phyloP scores from a whole-genome alignment of 805 yeast species.

The Saccharomycopsis schoenii region DNA sequence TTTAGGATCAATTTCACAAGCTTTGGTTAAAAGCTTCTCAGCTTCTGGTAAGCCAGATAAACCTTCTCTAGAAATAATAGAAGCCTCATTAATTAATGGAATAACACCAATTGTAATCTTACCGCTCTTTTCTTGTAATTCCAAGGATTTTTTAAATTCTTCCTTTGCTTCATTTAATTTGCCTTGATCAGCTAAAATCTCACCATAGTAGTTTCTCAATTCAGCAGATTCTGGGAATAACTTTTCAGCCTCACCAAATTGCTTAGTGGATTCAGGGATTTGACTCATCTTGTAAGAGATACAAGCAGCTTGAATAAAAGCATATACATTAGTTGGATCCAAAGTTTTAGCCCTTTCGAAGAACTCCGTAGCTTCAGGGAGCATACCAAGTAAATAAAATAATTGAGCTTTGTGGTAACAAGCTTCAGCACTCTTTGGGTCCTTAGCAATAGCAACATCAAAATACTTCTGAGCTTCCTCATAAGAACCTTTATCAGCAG shows the following conservation, averaged over 20 bases:
- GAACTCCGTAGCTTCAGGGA: conserved; percentile 59
- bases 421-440: conserved; percentile 68
- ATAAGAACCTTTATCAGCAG: conserved; percentile 61
- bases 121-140: conserved; percentile 63
- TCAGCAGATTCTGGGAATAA: conserved; percentile 83
- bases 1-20: conserved; percentile 76
- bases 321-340: conserved; percentile 68
- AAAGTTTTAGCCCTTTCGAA: conserved; percentile 67
- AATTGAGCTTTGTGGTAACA: conserved; percentile 94
- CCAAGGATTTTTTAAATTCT: conserved; percentile 79
- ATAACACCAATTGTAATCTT: conserved; percentile 75
- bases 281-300: conserved; percentile 73
- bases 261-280: conserved; percentile 47
- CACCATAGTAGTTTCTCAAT: conserved; percentile 93
- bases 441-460: conserved; percentile 55
- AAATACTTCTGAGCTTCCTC: conserved; percentile 60
- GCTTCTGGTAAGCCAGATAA: conserved; percentile 44
- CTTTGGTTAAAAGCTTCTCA: conserved; percentile 56
- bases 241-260: conserved; percentile 59
- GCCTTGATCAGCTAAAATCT: conserved; percentile 75
- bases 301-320: conserved; percentile 90
- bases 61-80: conserved; percentile 49
- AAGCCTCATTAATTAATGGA: conserved; percentile 85
- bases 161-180: conserved; percentile 62
- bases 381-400: conserved; percentile 69